phyloP scores from a whole-genome alignment of 441 rosid species.

The Manihot esculenta region DNA sequence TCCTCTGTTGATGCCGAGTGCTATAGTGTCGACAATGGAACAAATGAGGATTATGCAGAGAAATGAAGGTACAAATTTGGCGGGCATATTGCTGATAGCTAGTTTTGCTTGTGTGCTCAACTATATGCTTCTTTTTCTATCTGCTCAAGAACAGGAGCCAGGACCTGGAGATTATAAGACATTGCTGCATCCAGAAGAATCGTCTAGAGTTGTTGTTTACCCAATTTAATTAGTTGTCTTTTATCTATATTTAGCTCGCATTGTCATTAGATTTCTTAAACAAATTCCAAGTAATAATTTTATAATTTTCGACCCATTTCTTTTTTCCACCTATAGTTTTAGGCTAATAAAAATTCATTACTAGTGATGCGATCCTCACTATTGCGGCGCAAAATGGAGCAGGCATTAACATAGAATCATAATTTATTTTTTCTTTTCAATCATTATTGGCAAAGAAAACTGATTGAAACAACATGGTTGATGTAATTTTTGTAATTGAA shows the following conservation, averaged over 20 bases:
- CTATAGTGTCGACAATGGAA: slow-evolving; percentile 20
- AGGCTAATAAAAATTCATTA: background rate
- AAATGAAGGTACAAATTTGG: slow-evolving; percentile 9
- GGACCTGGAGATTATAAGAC: slow-evolving; percentile 13
- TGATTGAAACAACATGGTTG: background rate
- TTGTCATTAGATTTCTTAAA: background rate
- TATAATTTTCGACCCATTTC: background rate
- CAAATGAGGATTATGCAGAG: slow-evolving; percentile 26
- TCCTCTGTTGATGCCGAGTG: slow-evolving; percentile 20
- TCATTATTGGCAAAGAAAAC: background rate
- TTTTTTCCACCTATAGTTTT: background rate
- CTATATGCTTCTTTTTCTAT: background rate
- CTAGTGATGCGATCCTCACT: background rate
- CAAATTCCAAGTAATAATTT: background rate
- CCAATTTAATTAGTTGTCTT: background rate
- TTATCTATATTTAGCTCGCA: background rate
- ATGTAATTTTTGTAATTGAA: no score
- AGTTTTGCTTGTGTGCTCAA: background rate
- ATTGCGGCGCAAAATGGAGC: background rate
- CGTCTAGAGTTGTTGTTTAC: background rate
- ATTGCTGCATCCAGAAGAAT: slow-evolving; percentile 11
- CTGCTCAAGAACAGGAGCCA: slow-evolving; percentile 12
- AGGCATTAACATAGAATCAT: background rate
- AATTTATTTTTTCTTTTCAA: background rate
- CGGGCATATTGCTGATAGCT: slow-evolving; percentile 20